Evolutionary conservation across 495 filamentous ascomycete species (phyloP).

Genomic region (Penicillium salamii): DNA sequence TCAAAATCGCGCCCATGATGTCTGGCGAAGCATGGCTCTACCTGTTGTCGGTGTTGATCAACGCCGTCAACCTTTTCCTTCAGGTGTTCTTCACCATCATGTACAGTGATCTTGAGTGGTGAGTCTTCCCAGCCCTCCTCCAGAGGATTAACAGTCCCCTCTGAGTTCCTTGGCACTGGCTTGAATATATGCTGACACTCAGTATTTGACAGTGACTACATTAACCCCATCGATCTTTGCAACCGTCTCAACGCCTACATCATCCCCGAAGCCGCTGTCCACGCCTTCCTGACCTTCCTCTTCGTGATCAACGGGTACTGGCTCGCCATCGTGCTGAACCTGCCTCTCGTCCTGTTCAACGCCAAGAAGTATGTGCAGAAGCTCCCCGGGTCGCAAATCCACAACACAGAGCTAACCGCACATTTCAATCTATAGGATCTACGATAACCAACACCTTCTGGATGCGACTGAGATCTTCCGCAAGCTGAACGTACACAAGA

Average conservation of each 20-base stretch:
- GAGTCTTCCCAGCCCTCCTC: slow-evolving; percentile 41
- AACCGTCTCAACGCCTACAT: slow-evolving; percentile 99
- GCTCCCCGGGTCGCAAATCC: background rate
- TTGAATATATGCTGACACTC: slow-evolving; percentile 17
- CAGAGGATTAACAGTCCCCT: background rate
- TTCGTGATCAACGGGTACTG: slow-evolving; percentile 99
- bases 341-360: slow-evolving; percentile 91
- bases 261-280: slow-evolving; percentile 95
- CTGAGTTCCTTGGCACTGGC: background rate
- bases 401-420: slow-evolving; percentile 9
- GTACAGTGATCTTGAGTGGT: slow-evolving; percentile 99
- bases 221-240: slow-evolving; percentile 99
- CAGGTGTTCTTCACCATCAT: slow-evolving; percentile 99
- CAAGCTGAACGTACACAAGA: slow-evolving; percentile 98
- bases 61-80: slow-evolving; percentile 99
- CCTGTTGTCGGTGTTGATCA: slow-evolving; percentile 96
- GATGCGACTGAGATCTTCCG: slow-evolving; percentile 99
- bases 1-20: slow-evolving; percentile 60
- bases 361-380: slow-evolving; percentile 79
- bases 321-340: slow-evolving; percentile 86
- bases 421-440: slow-evolving; percentile 59
- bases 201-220: slow-evolving; percentile 76
- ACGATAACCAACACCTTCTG: slow-evolving; percentile 92
- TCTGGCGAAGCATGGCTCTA: slow-evolving; percentile 99
- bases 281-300: slow-evolving; percentile 87